A percentile compares a stretch with the other conserved stretches of the same genome.
phyloP scores from a whole-genome alignment of 805 yeast genomes.

The Metschnikowia cerradonensis region DNA sequence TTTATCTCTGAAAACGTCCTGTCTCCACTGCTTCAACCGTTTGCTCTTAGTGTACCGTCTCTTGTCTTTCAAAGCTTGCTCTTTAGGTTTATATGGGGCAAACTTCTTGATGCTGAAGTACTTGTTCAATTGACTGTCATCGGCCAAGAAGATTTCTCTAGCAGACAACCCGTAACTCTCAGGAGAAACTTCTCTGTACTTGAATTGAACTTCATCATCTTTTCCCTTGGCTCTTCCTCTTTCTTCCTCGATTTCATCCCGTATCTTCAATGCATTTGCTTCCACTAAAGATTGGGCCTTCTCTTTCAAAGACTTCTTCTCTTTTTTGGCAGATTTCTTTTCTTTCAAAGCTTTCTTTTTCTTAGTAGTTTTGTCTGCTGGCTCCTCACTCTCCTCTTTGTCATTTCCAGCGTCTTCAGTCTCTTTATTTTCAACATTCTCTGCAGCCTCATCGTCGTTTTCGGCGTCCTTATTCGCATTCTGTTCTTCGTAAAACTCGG shows the following conservation, averaged over 20 bases:
- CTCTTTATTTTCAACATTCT: conserved; percentile 2
- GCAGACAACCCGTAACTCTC: conserved; percentile 84
- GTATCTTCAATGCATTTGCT: conserved; percentile 57
- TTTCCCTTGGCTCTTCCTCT: conserved; percentile 48
- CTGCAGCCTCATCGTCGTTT: too few relatives aligned
- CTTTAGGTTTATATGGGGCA: conserved; percentile 86
- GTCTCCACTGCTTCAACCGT: conserved; percentile 86
- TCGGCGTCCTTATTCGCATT: conserved; percentile 17
- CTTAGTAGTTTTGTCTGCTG: conserved; percentile 33
- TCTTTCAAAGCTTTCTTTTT: conserved; percentile 55
- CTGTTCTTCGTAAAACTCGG: conserved; percentile 26
- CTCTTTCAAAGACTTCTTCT: conserved; percentile 55
- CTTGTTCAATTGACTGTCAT: conserved; percentile 78
- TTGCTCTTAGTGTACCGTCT: conserved; percentile 79
- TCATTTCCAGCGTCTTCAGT: conserved; percentile 7
- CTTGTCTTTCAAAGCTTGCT: conserved; percentile 68
- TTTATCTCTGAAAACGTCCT: conserved; percentile 66
- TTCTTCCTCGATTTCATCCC: conserved; percentile 62
- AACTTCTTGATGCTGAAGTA: conserved; percentile 86
- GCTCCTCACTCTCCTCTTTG: conserved; percentile 9
- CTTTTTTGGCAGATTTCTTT: conserved; percentile 56
- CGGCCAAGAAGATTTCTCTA: conserved; percentile 85
- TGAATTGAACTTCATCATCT: conserved; percentile 52
- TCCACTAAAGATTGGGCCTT: conserved; percentile 79
- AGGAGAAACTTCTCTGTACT: conserved; percentile 92